A percentile compares a stretch with the other conserved stretches of the same genome.
phyloP scores from a whole-genome alignment of 805 yeast species.

The Candida alai region DNA sequence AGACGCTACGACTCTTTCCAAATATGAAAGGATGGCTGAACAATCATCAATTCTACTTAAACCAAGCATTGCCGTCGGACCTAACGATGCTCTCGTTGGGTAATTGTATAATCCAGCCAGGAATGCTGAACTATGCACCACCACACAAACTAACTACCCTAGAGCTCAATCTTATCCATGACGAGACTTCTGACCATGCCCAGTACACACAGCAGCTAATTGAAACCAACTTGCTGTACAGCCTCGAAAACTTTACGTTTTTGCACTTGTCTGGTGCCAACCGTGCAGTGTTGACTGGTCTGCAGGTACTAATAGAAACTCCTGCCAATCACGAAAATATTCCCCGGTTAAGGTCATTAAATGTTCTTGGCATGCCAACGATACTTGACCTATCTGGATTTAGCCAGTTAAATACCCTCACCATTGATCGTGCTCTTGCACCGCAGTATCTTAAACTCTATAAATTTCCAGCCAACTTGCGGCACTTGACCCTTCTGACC shows the following conservation, averaged over 20 bases:
- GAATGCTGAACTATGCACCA: background rate
- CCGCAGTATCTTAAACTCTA: background rate
- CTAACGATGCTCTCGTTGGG: constrained; percentile 12
- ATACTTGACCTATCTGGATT: background rate
- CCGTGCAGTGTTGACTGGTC: too few relatives aligned
- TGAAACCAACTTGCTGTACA: constrained; percentile 4
- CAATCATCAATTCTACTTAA: constrained; percentile 10
- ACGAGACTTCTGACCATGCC: background rate
- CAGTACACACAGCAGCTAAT: background rate
- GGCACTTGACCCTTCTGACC: constrained; percentile 5
- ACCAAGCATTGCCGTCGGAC: constrained; percentile 12
- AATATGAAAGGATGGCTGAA: constrained; percentile 13
- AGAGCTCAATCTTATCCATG: constrained; percentile 3
- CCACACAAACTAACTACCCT: constrained; percentile 3
- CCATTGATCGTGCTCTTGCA: background rate
- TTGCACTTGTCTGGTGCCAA: too few relatives aligned
- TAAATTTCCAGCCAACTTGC: constrained; percentile 9
- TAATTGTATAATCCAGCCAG: constrained; percentile 8
- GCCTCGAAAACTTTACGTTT: too few relatives aligned
- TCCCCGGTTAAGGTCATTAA: background rate
- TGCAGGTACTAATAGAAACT: constrained; percentile 1
- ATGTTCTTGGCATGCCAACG: background rate
- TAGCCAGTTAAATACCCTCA: constrained; percentile 3
- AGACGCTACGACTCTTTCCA: constrained; percentile 13
- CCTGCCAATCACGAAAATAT: background rate